Evolutionary conservation across 2,329 filamentous ascomycete genomes (phyloP), one percentile per base, ranked within the genome.

Genomic region (Lithohypha guttulata): DNA sequence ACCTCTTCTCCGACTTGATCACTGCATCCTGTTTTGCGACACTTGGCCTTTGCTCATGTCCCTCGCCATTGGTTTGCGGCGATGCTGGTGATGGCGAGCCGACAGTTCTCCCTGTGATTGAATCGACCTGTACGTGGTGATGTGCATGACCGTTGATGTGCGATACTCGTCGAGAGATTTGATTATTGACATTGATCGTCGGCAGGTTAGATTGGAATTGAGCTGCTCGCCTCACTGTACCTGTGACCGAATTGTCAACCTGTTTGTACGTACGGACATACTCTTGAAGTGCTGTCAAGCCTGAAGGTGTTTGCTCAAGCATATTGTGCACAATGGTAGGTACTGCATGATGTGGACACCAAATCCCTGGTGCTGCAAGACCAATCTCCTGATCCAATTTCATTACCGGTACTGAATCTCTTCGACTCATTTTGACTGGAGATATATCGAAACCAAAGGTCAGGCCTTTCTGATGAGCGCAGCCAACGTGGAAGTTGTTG

Each of bases 181-280:
- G 37, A 13, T 49, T 45, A n/a, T 48, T 42, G 8, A 45, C 49
- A 42, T 53, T 47, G 22, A 58, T 53, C 25, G 55, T 45, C 13
- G 55, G 50, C 45, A 59, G 52, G 49, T 64, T 50, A 51, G 63
- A 51, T 51, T 64, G 55, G 55, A 66, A 53, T 56, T 91, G 71
- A 43, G 84, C 91, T 15, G 91, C 89, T 61, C 94, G 95, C 39
- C 91, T 81, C 15, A 91, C 84, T 13, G 89, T 95, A 19, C 91
- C 91, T 2, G 87, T 95, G 51, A 95, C 65, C 2, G 83, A 77
- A 27, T 89, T 72, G 56, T 98, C 91, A 6, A 91, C 89, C 61
- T 96, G 89, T 60, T 98, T 98, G 67, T 85, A 95, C 42, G 80
- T 86, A 50, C 81, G 80, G 30, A 81, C 84, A 57, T 83, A 98